These are phyloP conservation scores for Herpomyces periplanetae DNA, from an alignment of 2,329 filamentous ascomycete genomes.

Conservation along the genomic window DNA sequence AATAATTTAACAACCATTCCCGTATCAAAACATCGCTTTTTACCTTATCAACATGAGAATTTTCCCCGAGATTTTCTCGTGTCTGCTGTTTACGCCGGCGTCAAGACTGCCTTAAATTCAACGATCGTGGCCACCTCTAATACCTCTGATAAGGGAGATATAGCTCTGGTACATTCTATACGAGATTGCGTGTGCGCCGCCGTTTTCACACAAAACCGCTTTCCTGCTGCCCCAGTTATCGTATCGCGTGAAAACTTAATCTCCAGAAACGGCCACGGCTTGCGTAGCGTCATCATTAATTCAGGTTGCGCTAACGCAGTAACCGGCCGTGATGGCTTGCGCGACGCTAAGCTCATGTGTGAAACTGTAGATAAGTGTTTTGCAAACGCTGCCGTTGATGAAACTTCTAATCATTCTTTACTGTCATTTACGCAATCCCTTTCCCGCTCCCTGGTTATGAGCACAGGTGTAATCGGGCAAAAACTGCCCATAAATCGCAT, in stretches of 20 bases:
- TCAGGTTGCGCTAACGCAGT: slow-evolving; percentile 91
- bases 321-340: slow-evolving; percentile 51
- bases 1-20: too few species aligned
- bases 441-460: slow-evolving; percentile 98
- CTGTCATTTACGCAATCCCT: too few species aligned
- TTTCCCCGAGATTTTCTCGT: slow-evolving; percentile 62
- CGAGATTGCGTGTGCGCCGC: slow-evolving; percentile 50
- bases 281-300: slow-evolving; percentile 59
- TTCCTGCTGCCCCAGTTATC: slow-evolving; percentile 76
- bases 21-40: too few species aligned
- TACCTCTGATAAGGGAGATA: slow-evolving; percentile 56
- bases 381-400: slow-evolving; percentile 5
- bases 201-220: slow-evolving; percentile 92
- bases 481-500: slow-evolving; percentile 75
- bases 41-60: too few species aligned
- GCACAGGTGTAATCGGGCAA: slow-evolving; percentile 86
- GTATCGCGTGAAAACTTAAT: slow-evolving; percentile 34
- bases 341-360: slow-evolving; percentile 61
- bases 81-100: slow-evolving; percentile 55
- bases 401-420: too few species aligned
- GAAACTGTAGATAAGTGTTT: slow-evolving; percentile 28
- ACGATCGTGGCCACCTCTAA: too few species aligned
- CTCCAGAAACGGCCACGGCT: slow-evolving; percentile 21
- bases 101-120: too few species aligned
- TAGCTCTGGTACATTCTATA: slow-evolving; percentile 58